Base-by-base conservation (phyloP, 345 rosid species). In the Eucalyptus tenuipes region DNA sequence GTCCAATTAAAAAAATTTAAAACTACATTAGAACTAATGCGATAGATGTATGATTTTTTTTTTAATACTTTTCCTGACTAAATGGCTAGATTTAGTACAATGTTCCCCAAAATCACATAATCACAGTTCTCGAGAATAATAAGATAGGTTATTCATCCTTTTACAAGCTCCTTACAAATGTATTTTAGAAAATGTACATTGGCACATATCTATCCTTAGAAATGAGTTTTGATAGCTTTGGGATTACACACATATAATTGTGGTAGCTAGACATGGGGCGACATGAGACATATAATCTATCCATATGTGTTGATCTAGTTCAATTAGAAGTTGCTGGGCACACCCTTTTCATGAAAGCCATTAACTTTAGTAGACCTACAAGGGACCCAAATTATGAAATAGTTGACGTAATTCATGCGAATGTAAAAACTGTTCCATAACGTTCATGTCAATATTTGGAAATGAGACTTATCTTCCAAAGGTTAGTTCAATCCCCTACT, bases 41-140 rank as follows among this genome's bases (percentile, higher is more conserved):
- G 5, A 0, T 55, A 55, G 0, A 0, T 0, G 0, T 55, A 22
- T n/a, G 0, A 20, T 1, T 8, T 20, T 53, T 53, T 55, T 22
- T 4, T 49, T 6, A 1, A 10, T 59, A 25, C 4, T 27, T 27
- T 25, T 27, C 4, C 7, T 1, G 1, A 24, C 61, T 55, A 55
- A 10, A 55, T 55, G 13, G 13, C 61, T 52, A 7, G 10, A 55
- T 55, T 10, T 55, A 55, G 61, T 0, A 22, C 24, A 55, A 55
- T 10, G 0, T 55, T 24, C 27, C 61, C 8, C 27, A 24, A 55
- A 22, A 55, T 55, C 13, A 55, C 4, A 55, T 55, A 22, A 55
- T 55, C 61, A 24, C 0, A 55, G 3, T 66, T 66, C 40, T 7
- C 2, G 0, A 15, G 18, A 31, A 66, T 8, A 31, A 31, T 8